These are phyloP conservation scores for Linnemannia exigua DNA, from an alignment of 192 early-diverging fungal genomes.

Conservation along the genomic window DNA sequence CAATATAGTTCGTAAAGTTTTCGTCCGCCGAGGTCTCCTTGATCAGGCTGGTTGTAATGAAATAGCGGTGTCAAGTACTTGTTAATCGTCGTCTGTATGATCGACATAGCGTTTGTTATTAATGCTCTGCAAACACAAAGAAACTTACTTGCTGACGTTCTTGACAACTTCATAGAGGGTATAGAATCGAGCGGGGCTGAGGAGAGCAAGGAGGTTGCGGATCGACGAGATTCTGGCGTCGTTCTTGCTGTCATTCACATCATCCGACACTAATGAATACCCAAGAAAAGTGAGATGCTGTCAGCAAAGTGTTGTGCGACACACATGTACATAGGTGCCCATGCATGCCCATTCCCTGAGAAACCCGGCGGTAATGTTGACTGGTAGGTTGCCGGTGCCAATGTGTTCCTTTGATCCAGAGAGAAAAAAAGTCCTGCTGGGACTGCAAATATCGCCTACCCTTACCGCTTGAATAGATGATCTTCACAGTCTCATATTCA, in stretches of 20 bases:
- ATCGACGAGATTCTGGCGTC: conserved; percentile 59
- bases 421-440: background rate
- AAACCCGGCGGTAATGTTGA: background rate
- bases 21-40: conserved; percentile 49
- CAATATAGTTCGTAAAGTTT: conserved; percentile 43
- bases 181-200: conserved; percentile 61
- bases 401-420: background rate
- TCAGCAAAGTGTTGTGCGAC: background rate
- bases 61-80: conserved; percentile 19
- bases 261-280: conserved; percentile 38
- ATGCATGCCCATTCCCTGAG: background rate
- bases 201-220: conserved; percentile 60
- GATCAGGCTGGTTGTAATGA: conserved; percentile 20
- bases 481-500: conserved; percentile 76
- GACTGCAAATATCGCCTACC: background rate
- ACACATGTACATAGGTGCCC: background rate
- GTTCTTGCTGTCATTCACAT: conserved; percentile 41
- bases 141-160: conserved; percentile 42
- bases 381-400: background rate
- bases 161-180: conserved; percentile 60
- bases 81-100: background rate
- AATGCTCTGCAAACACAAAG: background rate
- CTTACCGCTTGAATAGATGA: conserved; percentile 73
- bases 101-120: too few species aligned
- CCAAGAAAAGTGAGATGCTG: background rate